phyloP scores from a whole-genome alignment of 192 early-diverging fungal species.

The Backusella luteola region DNA sequence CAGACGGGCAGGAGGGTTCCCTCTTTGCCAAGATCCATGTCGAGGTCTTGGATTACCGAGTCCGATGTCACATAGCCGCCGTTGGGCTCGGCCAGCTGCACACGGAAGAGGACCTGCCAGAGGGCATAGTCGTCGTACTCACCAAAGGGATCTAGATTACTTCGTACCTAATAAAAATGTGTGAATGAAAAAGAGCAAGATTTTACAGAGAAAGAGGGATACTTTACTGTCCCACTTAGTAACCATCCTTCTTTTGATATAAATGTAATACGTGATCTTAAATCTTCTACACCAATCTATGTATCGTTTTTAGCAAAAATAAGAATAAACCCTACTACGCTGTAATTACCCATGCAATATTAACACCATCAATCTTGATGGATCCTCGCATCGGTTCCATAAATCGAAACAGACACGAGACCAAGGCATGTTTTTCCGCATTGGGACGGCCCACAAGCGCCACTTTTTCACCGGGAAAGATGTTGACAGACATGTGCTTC shows the following conservation, averaged over 20 bases:
- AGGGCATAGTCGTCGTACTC: conserved; percentile 53
- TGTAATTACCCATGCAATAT: conserved; percentile 51
- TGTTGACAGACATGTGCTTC: conserved; percentile 45
- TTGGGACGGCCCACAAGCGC: conserved; percentile 83
- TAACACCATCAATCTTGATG: conserved; percentile 72
- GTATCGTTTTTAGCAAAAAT: neutral
- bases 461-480: conserved; percentile 73
- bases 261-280: conserved; percentile 65
- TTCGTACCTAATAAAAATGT: conserved; percentile 43
- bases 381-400: conserved; percentile 62
- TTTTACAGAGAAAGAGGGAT: neutral
- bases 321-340: neutral
- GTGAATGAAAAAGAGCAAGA: conserved; percentile 22
- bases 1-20: conserved; percentile 37
- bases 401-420: conserved; percentile 70
- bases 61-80: neutral
- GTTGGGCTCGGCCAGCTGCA: conserved; percentile 45
- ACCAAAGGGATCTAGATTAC: conserved; percentile 59
- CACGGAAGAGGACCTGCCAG: conserved; percentile 68
- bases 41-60: conserved; percentile 28
- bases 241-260: conserved; percentile 75
- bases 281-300: conserved; percentile 73
- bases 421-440: conserved; percentile 69
- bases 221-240: conserved; percentile 56
- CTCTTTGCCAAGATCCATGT: conserved; percentile 30